A percentile compares a stretch with the other conserved stretches of the same genome.
phyloP scores from a whole-genome alignment of 176 grass and related monocot species.

The Oryza glumipatula region DNA sequence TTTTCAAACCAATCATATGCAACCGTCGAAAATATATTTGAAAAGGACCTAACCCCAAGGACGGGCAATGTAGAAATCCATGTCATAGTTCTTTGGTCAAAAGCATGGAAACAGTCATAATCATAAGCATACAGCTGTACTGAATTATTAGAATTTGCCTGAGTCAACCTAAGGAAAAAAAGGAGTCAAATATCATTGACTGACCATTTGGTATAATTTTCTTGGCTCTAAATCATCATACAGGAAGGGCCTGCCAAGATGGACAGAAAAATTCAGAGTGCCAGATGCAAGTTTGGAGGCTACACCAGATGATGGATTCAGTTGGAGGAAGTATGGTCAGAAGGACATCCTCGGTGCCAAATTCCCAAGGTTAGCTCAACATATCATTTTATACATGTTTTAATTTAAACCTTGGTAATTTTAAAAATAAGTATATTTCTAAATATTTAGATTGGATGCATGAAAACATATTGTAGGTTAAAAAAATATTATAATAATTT shows the following conservation, averaged over 20 bases:
- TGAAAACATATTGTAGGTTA: neutral
- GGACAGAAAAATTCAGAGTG: conserved; percentile 49
- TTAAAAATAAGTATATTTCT: neutral
- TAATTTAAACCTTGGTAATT: no score
- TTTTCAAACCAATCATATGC: neutral
- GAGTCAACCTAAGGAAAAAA: neutral
- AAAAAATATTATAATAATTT: neutral
- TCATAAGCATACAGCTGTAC: neutral
- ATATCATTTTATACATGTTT: no score
- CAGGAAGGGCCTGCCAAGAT: conserved; percentile 64
- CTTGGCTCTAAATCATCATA: neutral
- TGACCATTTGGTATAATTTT: neutral
- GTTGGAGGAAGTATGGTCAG: conserved; percentile 88
- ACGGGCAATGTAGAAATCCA: neutral
- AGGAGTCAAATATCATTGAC: neutral
- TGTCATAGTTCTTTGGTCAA: neutral
- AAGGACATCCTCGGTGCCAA: conserved; percentile 77
- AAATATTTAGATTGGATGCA: neutral
- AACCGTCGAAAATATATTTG: neutral
- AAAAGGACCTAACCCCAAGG: neutral
- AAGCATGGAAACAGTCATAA: conserved; percentile 2
- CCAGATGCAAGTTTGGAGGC: conserved; percentile 34
- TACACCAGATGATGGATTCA: conserved; percentile 65
- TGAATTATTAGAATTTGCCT: neutral
- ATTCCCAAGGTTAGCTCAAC: conserved; percentile 55